Evolutionary conservation across 2,329 filamentous ascomycete species (phyloP), one percentile per base, ranked within the genome.

Genomic region (Diaporthe longicolla): DNA sequence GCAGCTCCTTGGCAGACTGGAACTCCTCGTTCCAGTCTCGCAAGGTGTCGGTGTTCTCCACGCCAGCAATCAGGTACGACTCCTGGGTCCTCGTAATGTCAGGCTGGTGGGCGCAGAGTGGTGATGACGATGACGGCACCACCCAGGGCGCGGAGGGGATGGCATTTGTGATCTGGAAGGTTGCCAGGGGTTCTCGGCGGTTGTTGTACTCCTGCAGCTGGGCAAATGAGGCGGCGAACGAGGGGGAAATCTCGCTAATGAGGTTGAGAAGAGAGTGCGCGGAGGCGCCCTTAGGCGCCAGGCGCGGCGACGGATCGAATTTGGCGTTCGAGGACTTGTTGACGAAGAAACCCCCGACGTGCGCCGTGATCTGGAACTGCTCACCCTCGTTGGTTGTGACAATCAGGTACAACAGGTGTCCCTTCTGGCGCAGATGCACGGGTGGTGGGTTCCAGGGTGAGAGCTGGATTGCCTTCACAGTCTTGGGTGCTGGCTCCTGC

Each of bases 21-120:
- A 99, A 97, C 82, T 99, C 97, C 83, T 99, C 97, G 79, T 99
- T 99, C 96, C 97, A 99, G 83, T 99, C 97, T 74, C 97, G 92
- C 76, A 99, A 87, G 6, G 95, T 98, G 81, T 99, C 97, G 0
- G 95, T 94, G 82, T 96, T 98, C 80, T 99, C 97, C 35, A 95
- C 92, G 40, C 97, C 97, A 26, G 94, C 91, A 75, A 98, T 92
- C 75, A 99, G 87, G 81, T 94, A 98, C 65, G 93, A 94, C 86
- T 99, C 97, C 84, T 99, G 97, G 29, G 95, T 94, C 72, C 97
- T 91, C 29, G 95, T 94, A 76, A 95, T 90, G 82, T 99, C 97
- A 32, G 95, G 83, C 79, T 93, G 90, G 82, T 99, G 97, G 73
- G 90, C 86, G 79, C 89, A 92, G 76, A 92, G 84, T 9, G 91